Base-by-base conservation (phyloP, 2,329 filamentous ascomycete genomes). In the Plectosphaerella sp. region DNA sequence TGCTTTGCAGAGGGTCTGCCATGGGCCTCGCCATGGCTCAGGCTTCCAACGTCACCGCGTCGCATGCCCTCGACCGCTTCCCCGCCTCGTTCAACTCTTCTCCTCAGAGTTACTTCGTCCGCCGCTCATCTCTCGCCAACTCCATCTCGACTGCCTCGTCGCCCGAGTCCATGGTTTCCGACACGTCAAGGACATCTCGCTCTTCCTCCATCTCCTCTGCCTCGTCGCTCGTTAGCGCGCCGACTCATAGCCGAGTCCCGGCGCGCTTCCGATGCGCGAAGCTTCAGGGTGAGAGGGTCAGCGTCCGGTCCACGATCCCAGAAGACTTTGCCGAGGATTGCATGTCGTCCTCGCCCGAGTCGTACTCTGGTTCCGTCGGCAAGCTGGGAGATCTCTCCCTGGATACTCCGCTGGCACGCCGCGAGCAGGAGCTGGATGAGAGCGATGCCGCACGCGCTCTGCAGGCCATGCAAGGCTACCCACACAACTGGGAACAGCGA, bases 111-210 rank as follows among this genome's bases (percentile, higher is more conserved):
- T 63, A 71, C 48, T 70, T 73, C 2, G 68, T 72, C 37, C 82
- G 83, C 54, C 81, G 82, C 55, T 84, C 82, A 14, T 86, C 83
- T 15, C 77, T 86, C 54, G 82, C 82, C 64, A 83, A 78, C 62
- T 83, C 83, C 16, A 72, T 83, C 59, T 86, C 83, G 24, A 80
- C 79, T 28, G 77, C 79, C 35, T 86, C 83, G 54, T 86, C 83
- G 25, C 83, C 83, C 56, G 83, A 86, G 63, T 86, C 83, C 51
- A 86, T 86, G 82, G 69, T 86, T 45, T 86, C 83, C 54, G 83
- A 86, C 63, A 72, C 74, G 52, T 85, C 79, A 53, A 77, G 77
- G 55, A 76, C 81, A 57, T 86, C 83, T 58, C 80, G 82, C 65
- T 84, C 81, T 49, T 85, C 83, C 64, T 86, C 82, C 16, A 81